Evolutionary conservation across 1,284 basidiomycete genomes (phyloP).

Genomic region (Fomitopsis schrenkii): DNA sequence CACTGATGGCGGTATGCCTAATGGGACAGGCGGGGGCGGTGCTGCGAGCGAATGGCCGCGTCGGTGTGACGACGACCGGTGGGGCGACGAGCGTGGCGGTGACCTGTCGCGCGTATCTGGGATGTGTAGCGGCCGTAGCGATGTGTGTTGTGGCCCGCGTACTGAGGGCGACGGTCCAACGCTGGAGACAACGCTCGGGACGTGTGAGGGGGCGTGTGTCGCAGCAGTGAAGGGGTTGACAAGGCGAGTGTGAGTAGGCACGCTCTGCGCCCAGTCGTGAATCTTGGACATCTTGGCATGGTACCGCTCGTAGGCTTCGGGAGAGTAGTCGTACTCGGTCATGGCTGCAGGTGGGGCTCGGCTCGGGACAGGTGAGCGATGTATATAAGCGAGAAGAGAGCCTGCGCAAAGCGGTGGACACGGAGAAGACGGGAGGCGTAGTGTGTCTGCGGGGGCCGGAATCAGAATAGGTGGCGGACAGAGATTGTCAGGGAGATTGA

Average conservation of each 20-base stretch:
- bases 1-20: not conserved
- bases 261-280: slow-evolving; percentile 34
- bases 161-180: not conserved
- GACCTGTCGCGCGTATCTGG: not conserved
- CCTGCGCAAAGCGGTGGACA: not conserved
- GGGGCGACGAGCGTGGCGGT: slow-evolving; percentile 9
- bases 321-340: slow-evolving; percentile 57
- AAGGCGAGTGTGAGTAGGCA: slow-evolving; percentile 16
- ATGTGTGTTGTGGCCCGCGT: not conserved
- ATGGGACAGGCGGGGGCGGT: not conserved
- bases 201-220: slow-evolving; percentile 8
- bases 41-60: not conserved
- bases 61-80: not conserved
- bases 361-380: not conserved
- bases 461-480: not conserved
- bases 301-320: slow-evolving; percentile 42
- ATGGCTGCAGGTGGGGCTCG: slow-evolving; percentile 23
- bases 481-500: slow-evolving; percentile 4
- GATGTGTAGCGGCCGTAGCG: slow-evolving; percentile 4
- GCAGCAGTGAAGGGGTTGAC: slow-evolving; percentile 21
- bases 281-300: slow-evolving; percentile 38
- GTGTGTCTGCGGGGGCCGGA: not conserved
- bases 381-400: not conserved
- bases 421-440: not conserved
- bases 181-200: slow-evolving; percentile 4